phyloP scores from a whole-genome alignment of 805 yeast genomes.

The Saturnispora serradocipensis region DNA sequence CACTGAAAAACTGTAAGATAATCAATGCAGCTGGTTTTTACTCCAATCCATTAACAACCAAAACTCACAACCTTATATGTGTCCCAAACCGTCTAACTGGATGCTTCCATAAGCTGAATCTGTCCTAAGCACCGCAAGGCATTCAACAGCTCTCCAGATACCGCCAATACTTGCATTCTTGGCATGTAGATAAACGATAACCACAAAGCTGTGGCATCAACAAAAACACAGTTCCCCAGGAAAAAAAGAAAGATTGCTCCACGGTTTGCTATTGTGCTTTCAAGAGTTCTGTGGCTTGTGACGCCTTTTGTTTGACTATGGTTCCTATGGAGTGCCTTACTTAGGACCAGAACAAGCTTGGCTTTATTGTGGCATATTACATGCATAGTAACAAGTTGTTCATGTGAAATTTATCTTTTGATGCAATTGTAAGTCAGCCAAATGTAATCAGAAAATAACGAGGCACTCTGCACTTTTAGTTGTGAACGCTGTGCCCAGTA shows the following conservation, averaged over 20 bases:
- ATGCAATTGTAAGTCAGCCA: too few species aligned
- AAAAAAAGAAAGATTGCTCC: neutral
- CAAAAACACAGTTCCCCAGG: neutral
- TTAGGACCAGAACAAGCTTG: too few species aligned
- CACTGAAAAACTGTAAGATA: neutral
- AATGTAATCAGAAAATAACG: too few species aligned
- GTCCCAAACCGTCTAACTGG: too few species aligned
- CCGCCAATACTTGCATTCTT: neutral
- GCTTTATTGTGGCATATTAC: too few species aligned
- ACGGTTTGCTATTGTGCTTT: neutral
- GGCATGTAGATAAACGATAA: neutral
- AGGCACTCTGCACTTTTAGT: too few species aligned
- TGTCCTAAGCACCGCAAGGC: too few species aligned
- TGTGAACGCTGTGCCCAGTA: too few species aligned
- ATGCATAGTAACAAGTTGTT: too few species aligned
- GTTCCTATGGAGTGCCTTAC: neutral
- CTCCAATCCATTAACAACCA: neutral
- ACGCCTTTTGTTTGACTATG: neutral
- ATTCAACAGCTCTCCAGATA: too few species aligned
- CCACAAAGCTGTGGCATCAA: neutral
- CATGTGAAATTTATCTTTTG: too few species aligned
- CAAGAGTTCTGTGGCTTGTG: neutral
- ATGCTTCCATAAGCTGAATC: too few species aligned
- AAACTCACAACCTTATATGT: neutral
- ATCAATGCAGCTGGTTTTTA: neutral